Evolutionary conservation across 1,139 yeast species (phyloP), one percentile per base, ranked within the genome.

Genomic region (Debaryomyces robertsiae): DNA sequence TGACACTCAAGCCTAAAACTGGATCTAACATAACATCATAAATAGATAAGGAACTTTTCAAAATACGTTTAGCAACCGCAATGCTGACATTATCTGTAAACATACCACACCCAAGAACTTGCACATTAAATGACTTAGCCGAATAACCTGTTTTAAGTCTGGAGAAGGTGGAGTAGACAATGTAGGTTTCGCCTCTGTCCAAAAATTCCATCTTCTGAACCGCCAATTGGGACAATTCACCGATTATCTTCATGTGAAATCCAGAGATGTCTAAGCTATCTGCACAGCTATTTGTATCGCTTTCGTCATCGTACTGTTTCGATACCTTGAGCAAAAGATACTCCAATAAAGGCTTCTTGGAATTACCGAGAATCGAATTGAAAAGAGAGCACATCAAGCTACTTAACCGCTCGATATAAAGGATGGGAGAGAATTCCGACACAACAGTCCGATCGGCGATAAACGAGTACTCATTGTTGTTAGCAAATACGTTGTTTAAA

Each of bases 1-100:
- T 67, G 1, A 77, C 73, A 18, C 73, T 63, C 9, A 73, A 60
- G 1, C 82, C 77, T 38, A 81, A 63, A 45, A 69, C 72, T 4
- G 63, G 57, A 46, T 69, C 77, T 43, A 75, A 63, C 69, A 75
- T 65, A 2, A 65, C 69, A 40, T 69, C 68, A 38, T 62, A 67
- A 45, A 71, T 69, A 17, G 68, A 64, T 46, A 67, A 67, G 58
- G 67, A 65, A 28, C 64, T 62, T 43, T 62, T 67, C 51, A 73
- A 70, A 16, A 69, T 56, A 19, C 58, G 56, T 43, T 59, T 61
- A 27, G 70, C 65, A 11, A 60, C 54, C 33, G 63, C 62, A 30
- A 61, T 43, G 31, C 65, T 69, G 40, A 71, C 58, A 40, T 64
- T 65, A 43, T 69, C 76, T 27, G 70, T 63, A 45, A 68, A 65